phyloP scores from a whole-genome alignment of 2,329 filamentous ascomycete species.

The Pseudogymnoascus sp. region DNA sequence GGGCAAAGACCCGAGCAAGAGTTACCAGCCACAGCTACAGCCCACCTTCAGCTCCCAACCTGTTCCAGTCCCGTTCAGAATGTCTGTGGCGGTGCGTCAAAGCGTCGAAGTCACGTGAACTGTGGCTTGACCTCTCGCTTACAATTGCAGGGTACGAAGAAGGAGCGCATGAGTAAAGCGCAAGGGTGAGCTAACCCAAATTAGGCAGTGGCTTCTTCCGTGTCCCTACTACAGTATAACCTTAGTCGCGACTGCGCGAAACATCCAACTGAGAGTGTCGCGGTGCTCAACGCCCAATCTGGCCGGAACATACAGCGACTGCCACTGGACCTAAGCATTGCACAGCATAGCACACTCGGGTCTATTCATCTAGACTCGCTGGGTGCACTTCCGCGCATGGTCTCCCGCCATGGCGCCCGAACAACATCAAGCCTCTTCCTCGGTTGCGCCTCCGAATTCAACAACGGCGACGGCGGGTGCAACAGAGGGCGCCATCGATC shows the following conservation, averaged over 20 bases:
- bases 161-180: not conserved
- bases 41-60: not conserved
- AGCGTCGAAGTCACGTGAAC: not conserved
- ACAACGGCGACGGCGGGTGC: slow-evolving; percentile 14
- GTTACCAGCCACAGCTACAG: not conserved
- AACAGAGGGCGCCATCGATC: slow-evolving; percentile 14
- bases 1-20: slow-evolving; percentile 2
- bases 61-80: not conserved
- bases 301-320: not conserved
- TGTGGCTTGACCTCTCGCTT: not conserved
- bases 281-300: slow-evolving; percentile 5
- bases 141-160: not conserved
- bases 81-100: not conserved
- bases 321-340: not conserved
- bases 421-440: slow-evolving; percentile 21
- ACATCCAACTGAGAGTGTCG: slow-evolving; percentile 7
- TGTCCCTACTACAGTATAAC: slow-evolving; percentile 7
- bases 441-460: slow-evolving; percentile 15
- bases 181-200: not conserved
- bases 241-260: not conserved
- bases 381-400: slow-evolving; percentile 4
- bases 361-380: not conserved
- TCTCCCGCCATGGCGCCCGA: slow-evolving; percentile 27
- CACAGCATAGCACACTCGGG: not conserved
- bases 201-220: not conserved